A percentile compares a stretch with the other conserved stretches of the same genome.
These are phyloP conservation scores for Aureobasidium musti DNA, from an alignment of 2,329 filamentous ascomycete species.

Conservation along the genomic window DNA sequence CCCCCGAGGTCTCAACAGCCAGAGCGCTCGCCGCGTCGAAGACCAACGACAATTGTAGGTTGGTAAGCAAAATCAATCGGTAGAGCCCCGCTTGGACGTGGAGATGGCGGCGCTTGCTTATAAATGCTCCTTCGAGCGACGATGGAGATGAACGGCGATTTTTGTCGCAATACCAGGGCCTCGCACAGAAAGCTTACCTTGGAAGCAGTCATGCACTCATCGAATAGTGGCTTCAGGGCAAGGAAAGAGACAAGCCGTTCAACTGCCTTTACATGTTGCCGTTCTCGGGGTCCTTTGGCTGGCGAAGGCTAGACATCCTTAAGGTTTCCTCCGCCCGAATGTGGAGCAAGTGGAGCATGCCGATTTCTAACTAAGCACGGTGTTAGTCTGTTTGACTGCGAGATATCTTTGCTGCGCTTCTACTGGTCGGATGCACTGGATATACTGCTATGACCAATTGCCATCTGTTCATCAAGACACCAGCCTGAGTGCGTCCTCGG, in stretches of 20 bases:
- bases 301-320: constrained; percentile 2
- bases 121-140: background rate
- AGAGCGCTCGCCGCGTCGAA: background rate
- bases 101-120: constrained; percentile 19
- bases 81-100: constrained; percentile 20
- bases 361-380: background rate
- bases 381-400: background rate
- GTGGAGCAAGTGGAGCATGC: constrained; percentile 12
- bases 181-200: background rate
- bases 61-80: constrained; percentile 15
- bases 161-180: background rate
- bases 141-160: background rate
- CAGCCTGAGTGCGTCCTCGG: background rate
- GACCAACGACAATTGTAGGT: constrained; percentile 1
- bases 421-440: constrained; percentile 1
- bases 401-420: constrained; percentile 4
- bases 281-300: constrained; percentile 4
- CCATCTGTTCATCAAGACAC: background rate
- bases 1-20: constrained; percentile 4
- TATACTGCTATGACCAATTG: background rate
- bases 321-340: constrained; percentile 24
- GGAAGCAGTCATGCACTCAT: background rate
- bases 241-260: background rate
- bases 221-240: background rate
- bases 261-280: constrained; percentile 9